Conservation (phyloP, 176 grass and related monocot genomes). For the Neostapfia colusana region DNA sequence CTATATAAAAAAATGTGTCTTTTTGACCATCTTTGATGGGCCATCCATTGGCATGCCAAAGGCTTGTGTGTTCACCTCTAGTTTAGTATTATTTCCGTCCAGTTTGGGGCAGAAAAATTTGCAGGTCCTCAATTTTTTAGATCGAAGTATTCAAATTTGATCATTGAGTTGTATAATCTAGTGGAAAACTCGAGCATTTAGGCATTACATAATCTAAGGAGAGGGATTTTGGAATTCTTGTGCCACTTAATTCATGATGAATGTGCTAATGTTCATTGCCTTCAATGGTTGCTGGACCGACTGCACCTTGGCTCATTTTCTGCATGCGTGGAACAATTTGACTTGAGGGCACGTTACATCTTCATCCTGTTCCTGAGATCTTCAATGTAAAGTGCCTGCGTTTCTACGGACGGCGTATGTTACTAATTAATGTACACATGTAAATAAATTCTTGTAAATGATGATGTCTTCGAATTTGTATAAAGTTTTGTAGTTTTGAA, state of each 20-base stretch:
- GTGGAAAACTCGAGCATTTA: not conserved
- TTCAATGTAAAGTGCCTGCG: not conserved
- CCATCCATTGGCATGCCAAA: not conserved
- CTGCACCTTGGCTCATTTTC: not conserved
- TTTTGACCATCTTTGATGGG: not conserved
- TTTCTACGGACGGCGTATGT: not conserved
- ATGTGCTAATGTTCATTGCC: not conserved
- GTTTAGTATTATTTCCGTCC: not conserved
- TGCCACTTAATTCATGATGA: conserved; percentile 1
- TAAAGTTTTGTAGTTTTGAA: not conserved
- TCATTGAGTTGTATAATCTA: not conserved
- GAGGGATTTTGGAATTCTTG: conserved; percentile 26
- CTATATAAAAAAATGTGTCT: not conserved
- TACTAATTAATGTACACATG: not conserved
- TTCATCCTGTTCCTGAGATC: not conserved
- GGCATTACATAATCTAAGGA: not conserved
- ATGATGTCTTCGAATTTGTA: not conserved
- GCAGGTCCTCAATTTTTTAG: not conserved
- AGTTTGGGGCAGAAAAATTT: not conserved
- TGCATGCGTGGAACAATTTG: not conserved
- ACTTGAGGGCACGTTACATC: not conserved
- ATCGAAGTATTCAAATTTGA: not conserved
- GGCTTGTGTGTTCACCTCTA: not conserved
- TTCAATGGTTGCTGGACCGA: not conserved
- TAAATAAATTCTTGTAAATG: not conserved